Base-by-base conservation (phyloP, 305 asterid genomes). In the Lippia alba region DNA sequence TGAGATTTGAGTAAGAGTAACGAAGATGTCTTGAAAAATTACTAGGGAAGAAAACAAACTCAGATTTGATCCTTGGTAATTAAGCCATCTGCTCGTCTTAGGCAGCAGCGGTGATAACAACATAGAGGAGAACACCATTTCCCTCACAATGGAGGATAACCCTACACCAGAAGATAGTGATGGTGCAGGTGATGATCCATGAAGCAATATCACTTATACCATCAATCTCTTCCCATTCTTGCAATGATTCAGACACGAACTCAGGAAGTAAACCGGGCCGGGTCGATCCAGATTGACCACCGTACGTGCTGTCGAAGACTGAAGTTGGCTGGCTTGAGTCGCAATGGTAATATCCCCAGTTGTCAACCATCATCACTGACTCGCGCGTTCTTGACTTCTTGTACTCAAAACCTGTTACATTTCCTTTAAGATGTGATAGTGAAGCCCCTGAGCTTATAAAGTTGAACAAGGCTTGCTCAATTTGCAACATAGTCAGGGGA, bases 341-440 rank as follows among this genome's bases (percentile, higher is more conserved):
- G 87, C 97, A 91, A 74, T 91, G 97, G 62, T 85, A 91, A 76
- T 83, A 91, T 18, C 91, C 96, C 82, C 85, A 89, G 73, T 87
- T 91, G 56, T 83, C 88, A 63, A 91, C 97, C 70, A 77, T 80
- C 34, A 78, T 40, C 12, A 91, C 91, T 3, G 96, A 75, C 66
- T 91, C 96, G 40, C n/a, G n/a, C n/a, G n/a, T n/a, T n/a, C n/a
- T n/a, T n/a, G n/a, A n/a, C n/a, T 87, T 91, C 66, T 80, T 83
- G 80, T 91, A 91, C 77, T 70, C 87, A 8, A 91, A 91, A 69
- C 93, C 97, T 91, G 78, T 14, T 32, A n/a, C n/a, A n/a, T n/a
- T n/a, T n/a, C n/a, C n/a, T 30, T 2, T 20, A 50, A 50, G 11
- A 50, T 15, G 16, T 50, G 20, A 15, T 4, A 15, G 17, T 50